A percentile compares a stretch with the other conserved stretches of the same genome.
These are phyloP conservation scores for Casuarina equisetifolia DNA, from an alignment of 306 rosid species.

Conservation along the genomic window DNA sequence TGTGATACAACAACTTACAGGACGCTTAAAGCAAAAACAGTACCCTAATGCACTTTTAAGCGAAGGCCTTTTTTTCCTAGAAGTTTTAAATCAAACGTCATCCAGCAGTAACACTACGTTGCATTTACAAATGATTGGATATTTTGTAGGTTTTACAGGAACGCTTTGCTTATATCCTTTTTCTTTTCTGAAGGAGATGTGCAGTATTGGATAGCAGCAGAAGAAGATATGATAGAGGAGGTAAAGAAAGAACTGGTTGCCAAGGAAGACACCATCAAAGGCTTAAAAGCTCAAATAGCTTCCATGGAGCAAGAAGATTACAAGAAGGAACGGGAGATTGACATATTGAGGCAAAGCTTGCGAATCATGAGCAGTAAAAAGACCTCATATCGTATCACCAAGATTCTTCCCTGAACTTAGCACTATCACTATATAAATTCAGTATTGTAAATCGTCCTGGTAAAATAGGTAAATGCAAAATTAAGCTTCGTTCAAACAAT, in stretches of 20 bases:
- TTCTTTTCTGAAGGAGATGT: slow-evolving; percentile 51
- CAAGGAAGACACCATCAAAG: slow-evolving; percentile 60
- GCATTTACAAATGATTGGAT: not conserved
- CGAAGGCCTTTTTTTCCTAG: not conserved
- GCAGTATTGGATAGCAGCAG: slow-evolving; percentile 70
- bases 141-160: not conserved
- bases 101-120: not conserved
- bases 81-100: not conserved
- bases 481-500: not conserved
- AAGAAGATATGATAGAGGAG: slow-evolving; percentile 63
- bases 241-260: slow-evolving; percentile 53
- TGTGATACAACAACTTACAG: not conserved
- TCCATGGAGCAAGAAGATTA: slow-evolving; percentile 55
- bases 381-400: slow-evolving; percentile 37
- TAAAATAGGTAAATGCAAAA: not conserved
- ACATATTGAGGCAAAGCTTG: slow-evolving; percentile 84
- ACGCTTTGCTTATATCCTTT: not conserved
- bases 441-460: not conserved
- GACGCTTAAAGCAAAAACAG: not conserved
- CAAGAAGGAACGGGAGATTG: slow-evolving; percentile 71
- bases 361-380: slow-evolving; percentile 67
- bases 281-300: slow-evolving; percentile 42
- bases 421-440: not conserved
- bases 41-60: not conserved
- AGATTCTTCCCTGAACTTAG: slow-evolving; percentile 33